These are phyloP conservation scores for Hippophae rhamnoides DNA, from an alignment of 306 rosid species.

Conservation along the genomic window DNA sequence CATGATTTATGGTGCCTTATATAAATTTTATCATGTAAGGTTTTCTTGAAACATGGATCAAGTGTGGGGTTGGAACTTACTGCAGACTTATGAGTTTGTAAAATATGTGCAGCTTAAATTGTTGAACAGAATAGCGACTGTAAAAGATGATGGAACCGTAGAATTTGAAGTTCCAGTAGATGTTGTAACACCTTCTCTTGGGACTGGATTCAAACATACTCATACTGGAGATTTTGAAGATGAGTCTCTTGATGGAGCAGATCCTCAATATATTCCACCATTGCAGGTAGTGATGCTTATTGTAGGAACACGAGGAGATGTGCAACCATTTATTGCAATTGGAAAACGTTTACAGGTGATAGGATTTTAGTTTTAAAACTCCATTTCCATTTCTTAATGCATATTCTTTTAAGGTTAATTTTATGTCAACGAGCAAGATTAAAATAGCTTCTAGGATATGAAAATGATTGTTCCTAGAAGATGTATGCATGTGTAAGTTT, in stretches of 20 bases:
- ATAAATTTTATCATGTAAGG: background rate
- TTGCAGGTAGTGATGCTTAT: conserved; percentile 78
- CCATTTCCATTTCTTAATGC: no score
- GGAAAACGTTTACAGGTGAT: conserved; percentile 92
- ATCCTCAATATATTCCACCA: conserved; percentile 62
- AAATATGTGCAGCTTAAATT: conserved; percentile 60
- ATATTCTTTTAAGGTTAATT: no score
- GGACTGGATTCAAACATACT: conserved; percentile 22
- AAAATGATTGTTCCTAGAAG: no score
- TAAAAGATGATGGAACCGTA: conserved; percentile 88
- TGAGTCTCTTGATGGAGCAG: conserved; percentile 50
- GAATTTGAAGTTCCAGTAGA: conserved; percentile 84
- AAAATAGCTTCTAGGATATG: no score
- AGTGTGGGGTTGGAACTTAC: background rate
- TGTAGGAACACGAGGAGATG: conserved; percentile 99
- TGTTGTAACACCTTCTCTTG: conserved; percentile 46
- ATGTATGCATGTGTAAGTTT: no score
- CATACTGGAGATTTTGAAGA: conserved; percentile 30
- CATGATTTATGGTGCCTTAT: background rate
- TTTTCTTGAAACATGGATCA: conserved; percentile 4
- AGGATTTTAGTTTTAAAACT: no score
- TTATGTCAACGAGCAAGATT: no score
- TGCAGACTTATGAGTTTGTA: background rate
- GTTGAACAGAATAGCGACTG: conserved; percentile 84
- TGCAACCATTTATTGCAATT: conserved; percentile 91